Base-by-base conservation (phyloP, 176 grass and related monocot genomes). In the Oryza longistaminata region DNA sequence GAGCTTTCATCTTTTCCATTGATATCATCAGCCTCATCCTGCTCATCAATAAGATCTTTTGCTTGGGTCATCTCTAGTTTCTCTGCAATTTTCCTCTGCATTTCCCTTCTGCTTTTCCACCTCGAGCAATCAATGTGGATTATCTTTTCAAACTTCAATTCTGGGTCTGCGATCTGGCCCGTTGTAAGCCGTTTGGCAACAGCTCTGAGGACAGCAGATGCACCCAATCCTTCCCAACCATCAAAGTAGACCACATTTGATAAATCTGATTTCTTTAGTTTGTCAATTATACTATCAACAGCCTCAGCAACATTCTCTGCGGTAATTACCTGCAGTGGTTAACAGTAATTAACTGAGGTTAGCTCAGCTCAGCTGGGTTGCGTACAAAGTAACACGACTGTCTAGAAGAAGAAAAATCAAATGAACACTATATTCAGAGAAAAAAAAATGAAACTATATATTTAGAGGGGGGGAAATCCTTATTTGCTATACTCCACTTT, bases 211-310 rank as follows among this genome's bases (percentile, higher is more conserved):
- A 83, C 55, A 39, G 81, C 81, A 1, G 81, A 83, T 0, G 61
- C 71, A 43, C 60, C 81, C 1, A 83, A 44, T 1, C 81, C 81
- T 3, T 66, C 71, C 71, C 81, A 83, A 15, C 81, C 81, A 26
- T 83, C 61, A 5, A 83, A 75, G 12, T 83, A 83, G 58, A 83
- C 11, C 16, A 50, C 60, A 39, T 67, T 1, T 68, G 5, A 33
- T 39, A 9, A 2, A 34, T 19, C 9, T 1, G 67, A 39, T 19
- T 70, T 34, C 34, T 10, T 31, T 39, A 70, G 35, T 34, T 70
- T 34, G 19, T 70, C 14, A 17, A 70, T 16, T 70, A 70, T 70
- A 2, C 9, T n/a, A 21, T 39, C 16, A 37, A 21, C 34, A 15
- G 67, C 67, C 5, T 3, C 7, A 4, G 33, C 16, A 37, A 70